These are phyloP conservation scores for Xylaria flabelliformis DNA, from an alignment of 495 filamentous ascomycete genomes.

Conservation along the genomic window DNA sequence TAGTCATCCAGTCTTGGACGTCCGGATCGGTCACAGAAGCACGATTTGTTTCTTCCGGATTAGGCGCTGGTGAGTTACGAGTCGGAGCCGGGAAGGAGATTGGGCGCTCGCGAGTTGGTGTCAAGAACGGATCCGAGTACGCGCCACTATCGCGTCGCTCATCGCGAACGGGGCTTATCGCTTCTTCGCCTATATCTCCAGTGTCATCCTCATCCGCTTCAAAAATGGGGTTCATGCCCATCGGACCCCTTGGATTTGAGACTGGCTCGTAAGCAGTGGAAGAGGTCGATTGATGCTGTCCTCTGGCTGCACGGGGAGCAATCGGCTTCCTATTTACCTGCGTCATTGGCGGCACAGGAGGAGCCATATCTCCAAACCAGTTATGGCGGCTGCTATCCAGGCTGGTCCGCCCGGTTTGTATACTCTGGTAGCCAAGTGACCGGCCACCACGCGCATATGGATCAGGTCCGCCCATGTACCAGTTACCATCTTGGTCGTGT, in stretches of 20 bases:
- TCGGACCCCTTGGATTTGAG: conserved; percentile 30
- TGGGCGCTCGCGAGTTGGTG: conserved; percentile 39
- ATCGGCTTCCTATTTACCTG: conserved; percentile 36
- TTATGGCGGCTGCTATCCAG: conserved; percentile 31
- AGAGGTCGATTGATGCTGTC: conserved; percentile 23
- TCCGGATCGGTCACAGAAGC: conserved; percentile 52
- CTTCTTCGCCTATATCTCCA: conserved; percentile 34
- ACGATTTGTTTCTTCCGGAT: conserved; percentile 37
- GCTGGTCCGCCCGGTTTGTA: conserved; percentile 39
- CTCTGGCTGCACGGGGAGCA: conserved; percentile 30
- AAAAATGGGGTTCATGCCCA: conserved; percentile 62
- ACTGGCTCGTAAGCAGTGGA: conserved; percentile 37
- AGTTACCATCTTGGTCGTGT: conserved; percentile 42
- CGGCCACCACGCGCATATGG: conserved; percentile 47
- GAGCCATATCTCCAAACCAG: conserved; percentile 35
- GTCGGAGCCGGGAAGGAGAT: conserved; percentile 37
- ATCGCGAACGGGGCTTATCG: conserved; percentile 33
- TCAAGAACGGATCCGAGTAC: conserved; percentile 52
- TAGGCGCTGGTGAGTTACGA: conserved; percentile 35
- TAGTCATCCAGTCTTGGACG: conserved; percentile 65
- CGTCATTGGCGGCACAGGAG: conserved; percentile 20
- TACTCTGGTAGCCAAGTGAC: conserved; percentile 52
- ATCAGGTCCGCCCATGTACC: conserved; percentile 52
- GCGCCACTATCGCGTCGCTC: conserved; percentile 33
- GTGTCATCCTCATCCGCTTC: conserved; percentile 73